Percentiles rank a stretch among this genome's conserved stretches.
These are phyloP conservation scores for Malus asiatica DNA, from an alignment of 306 rosid species.

Conservation along the genomic window DNA sequence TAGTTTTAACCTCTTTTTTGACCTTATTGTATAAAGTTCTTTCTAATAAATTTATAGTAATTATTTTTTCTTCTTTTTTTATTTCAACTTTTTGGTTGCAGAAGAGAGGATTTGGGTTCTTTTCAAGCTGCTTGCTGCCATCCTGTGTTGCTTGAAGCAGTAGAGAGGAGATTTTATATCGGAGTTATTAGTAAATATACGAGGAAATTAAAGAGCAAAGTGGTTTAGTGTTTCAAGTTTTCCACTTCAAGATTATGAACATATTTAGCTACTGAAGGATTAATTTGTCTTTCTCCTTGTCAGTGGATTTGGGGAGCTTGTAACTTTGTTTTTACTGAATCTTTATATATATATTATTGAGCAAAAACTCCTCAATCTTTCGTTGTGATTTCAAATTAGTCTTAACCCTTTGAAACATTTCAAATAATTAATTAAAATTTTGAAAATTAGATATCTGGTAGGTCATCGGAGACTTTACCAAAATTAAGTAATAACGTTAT, in stretches of 20 bases:
- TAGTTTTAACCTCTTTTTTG: not conserved
- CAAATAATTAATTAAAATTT: no score
- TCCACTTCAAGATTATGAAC: not conserved
- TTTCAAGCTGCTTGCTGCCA: conserved; percentile 77
- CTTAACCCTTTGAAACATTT: no score
- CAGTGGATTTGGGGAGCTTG: not conserved
- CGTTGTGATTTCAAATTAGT: no score
- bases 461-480: no score
- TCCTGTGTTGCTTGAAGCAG: conserved; percentile 57
- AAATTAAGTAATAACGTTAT: no score
- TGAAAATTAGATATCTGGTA: no score
- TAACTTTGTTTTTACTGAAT: not conserved
- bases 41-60: not conserved
- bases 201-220: not conserved
- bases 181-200: conserved; percentile 6
- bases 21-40: not conserved
- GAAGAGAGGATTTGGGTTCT: conserved; percentile 74
- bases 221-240: not conserved
- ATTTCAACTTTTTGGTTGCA: conserved; percentile 26
- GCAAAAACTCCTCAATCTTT: not conserved
- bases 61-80: not conserved
- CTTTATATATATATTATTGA: no score
- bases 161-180: not conserved
- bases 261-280: not conserved
- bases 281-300: not conserved